Conservation (phyloP, 345 rosid genomes). For the Capsella bursapastoris region DNA sequence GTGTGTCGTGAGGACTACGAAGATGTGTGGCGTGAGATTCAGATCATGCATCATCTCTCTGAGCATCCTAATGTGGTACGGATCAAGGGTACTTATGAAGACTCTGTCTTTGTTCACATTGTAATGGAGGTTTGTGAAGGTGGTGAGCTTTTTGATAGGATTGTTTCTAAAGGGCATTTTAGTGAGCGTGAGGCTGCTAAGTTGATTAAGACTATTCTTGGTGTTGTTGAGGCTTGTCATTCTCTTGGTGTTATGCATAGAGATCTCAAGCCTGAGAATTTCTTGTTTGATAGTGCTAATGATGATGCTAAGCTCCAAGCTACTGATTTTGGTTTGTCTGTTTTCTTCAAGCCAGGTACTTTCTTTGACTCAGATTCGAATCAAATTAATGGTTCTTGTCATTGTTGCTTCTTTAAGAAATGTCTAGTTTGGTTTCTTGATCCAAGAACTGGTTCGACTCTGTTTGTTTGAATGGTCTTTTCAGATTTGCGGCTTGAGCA, state of each 20-base stretch:
- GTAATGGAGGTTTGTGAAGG: conserved; percentile 98
- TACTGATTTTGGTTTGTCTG: conserved; percentile 89
- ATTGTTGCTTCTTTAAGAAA: conserved; percentile 10
- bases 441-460: neutral
- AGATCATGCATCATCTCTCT: conserved; percentile 97
- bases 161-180: conserved; percentile 88
- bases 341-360: conserved; percentile 91
- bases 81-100: conserved; percentile 91
- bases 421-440: conserved; percentile 17
- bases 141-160: conserved; percentile 95
- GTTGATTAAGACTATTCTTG: conserved; percentile 82
- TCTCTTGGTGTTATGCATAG: conserved; percentile 98
- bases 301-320: conserved; percentile 90
- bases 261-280: conserved; percentile 98
- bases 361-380: conserved; percentile 23
- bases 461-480: neutral
- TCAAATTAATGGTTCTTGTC: conserved; percentile 1
- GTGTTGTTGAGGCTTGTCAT: conserved; percentile 92
- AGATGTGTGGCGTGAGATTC: conserved; percentile 97
- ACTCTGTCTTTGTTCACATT: conserved; percentile 85
- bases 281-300: conserved; percentile 73
- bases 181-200: conserved; percentile 91
- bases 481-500: conserved; percentile 26
- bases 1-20: conserved; percentile 92
- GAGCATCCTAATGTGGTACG: conserved; percentile 83